Evolutionary conservation across 2,329 filamentous ascomycete genomes (phyloP).

Genomic region (Fusarium anthophilum): DNA sequence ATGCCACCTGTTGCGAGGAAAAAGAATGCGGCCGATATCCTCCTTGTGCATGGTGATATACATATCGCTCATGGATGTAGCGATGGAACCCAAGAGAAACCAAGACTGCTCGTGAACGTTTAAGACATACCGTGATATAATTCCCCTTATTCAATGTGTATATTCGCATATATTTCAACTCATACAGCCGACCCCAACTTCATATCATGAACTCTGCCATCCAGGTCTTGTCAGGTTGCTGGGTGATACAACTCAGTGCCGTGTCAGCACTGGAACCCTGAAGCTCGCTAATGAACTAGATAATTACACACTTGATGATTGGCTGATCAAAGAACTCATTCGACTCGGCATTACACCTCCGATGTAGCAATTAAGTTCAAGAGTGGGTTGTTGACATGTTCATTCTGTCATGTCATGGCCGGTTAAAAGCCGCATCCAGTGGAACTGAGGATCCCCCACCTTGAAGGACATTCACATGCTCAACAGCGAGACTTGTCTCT

Average conservation of each 20-base stretch:
- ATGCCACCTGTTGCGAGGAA: background rate
- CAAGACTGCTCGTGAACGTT: background rate
- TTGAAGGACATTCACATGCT: slow-evolving; percentile 4
- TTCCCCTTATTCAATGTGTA: background rate
- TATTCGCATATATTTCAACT: background rate
- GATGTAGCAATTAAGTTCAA: slow-evolving; percentile 3
- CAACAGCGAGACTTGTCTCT: background rate
- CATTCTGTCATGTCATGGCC: slow-evolving; percentile 20
- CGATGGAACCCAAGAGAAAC: background rate
- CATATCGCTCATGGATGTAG: background rate
- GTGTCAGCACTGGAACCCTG: background rate
- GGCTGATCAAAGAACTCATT: background rate
- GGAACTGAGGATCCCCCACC: slow-evolving; percentile 12
- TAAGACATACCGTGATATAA: no score
- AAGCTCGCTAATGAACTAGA: slow-evolving; percentile 1
- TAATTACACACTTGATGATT: slow-evolving; percentile 19
- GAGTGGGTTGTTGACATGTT: background rate
- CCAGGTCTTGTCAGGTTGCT: background rate
- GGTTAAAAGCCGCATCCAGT: slow-evolving; percentile 35
- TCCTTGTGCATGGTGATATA: background rate
- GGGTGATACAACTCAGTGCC: background rate
- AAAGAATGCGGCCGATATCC: background rate
- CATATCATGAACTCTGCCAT: background rate
- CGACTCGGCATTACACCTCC: slow-evolving; percentile 9
- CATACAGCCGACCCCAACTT: background rate